Conservation (phyloP, 1,284 basidiomycete genomes). For the Sporisorium graminicola region DNA sequence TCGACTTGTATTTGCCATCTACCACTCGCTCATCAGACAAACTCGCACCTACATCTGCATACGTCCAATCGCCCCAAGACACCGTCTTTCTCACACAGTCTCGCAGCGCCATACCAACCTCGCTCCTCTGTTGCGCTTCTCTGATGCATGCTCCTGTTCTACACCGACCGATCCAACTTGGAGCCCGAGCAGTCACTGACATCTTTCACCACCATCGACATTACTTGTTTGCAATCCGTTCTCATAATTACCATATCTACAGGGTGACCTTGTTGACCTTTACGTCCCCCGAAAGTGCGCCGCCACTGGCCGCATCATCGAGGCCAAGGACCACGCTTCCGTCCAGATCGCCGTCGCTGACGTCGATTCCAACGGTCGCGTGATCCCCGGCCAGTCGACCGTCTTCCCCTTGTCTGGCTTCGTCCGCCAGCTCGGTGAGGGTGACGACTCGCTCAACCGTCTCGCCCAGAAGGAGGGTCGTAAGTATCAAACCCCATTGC, state of each 20-base stretch:
- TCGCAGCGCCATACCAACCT: not conserved
- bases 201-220: conserved; percentile 1
- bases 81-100: not conserved
- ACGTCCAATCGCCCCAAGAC: not conserved
- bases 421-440: conserved; percentile 94
- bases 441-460: conserved; percentile 96
- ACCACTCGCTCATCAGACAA: no score
- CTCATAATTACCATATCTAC: conserved; percentile 15
- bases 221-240: not conserved
- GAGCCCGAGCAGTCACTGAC: conserved; percentile 22
- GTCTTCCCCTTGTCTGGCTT: conserved; percentile 94
- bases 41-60: not conserved
- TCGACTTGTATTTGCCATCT: no score
- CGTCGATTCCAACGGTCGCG: conserved; percentile 92
- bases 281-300: conserved; percentile 98
- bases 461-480: conserved; percentile 93
- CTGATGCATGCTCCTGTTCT: conserved; percentile 3
- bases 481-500: conserved; percentile 75
- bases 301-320: conserved; percentile 87
- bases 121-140: conserved; percentile 1
- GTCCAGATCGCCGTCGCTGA: conserved; percentile 96
- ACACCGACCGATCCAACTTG: not conserved
- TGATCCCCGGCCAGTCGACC: conserved; percentile 82
- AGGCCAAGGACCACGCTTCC: conserved; percentile 98
- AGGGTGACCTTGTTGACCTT: conserved; percentile 99